These are phyloP conservation scores for Iodosphaeria phyllophila DNA, from an alignment of 2,329 filamentous ascomycete species.

Conservation along the genomic window DNA sequence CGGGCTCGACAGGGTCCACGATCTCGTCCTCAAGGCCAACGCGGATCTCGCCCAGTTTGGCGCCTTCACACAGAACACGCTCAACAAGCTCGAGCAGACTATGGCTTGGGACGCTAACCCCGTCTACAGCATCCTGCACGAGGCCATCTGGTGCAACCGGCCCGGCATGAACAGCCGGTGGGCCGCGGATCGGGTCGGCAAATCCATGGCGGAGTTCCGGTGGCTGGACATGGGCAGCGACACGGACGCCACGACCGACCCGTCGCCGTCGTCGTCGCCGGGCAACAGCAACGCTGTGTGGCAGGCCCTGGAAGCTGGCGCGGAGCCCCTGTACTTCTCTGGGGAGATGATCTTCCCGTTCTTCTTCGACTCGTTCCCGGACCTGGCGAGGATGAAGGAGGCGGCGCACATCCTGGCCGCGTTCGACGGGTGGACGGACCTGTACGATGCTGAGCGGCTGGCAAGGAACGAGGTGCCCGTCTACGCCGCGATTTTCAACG, in stretches of 20 bases:
- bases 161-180: slow-evolving; percentile 46
- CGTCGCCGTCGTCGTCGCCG: too few species aligned
- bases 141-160: slow-evolving; percentile 68
- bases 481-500: slow-evolving; percentile 72
- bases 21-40: slow-evolving; percentile 49
- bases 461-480: slow-evolving; percentile 65
- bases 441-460: slow-evolving; percentile 62
- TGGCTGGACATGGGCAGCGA: slow-evolving; percentile 30
- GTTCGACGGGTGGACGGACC: slow-evolving; percentile 48
- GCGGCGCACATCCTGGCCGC: slow-evolving; percentile 55
- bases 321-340: slow-evolving; percentile 57
- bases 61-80: slow-evolving; percentile 53
- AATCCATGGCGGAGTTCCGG: slow-evolving; percentile 23
- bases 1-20: slow-evolving; percentile 35
- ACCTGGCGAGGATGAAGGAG: slow-evolving; percentile 48
- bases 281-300: slow-evolving; percentile 21
- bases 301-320: slow-evolving; percentile 14
- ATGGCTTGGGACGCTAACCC: slow-evolving; percentile 57
- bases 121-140: slow-evolving; percentile 75
- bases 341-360: slow-evolving; percentile 86
- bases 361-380: slow-evolving; percentile 65
- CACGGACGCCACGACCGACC: too few species aligned
- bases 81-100: slow-evolving; percentile 47
- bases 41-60: slow-evolving; percentile 60
- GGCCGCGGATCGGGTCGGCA: slow-evolving; percentile 51